phyloP scores from a whole-genome alignment of 352 stramenopile species.

The Phytophthora tubulina region DNA sequence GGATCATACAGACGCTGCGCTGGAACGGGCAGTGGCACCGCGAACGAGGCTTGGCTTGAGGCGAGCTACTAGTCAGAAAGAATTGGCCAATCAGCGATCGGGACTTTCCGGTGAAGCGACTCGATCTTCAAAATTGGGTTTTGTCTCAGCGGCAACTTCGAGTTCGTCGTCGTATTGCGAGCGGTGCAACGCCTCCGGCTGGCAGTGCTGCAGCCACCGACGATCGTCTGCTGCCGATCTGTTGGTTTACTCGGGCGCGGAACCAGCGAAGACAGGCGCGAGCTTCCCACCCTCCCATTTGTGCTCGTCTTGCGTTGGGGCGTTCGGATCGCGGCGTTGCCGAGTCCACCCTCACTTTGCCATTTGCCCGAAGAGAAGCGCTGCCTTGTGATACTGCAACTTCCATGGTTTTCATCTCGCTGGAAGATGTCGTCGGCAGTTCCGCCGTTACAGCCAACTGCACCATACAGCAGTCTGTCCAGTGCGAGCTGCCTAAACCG shows the following conservation, averaged over 20 bases:
- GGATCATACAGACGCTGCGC: slow-evolving; percentile 31
- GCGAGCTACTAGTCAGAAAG: slow-evolving; percentile 30
- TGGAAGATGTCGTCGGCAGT: slow-evolving; percentile 65
- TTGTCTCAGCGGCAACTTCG: slow-evolving; percentile 38
- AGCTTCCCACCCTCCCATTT: too few species aligned
- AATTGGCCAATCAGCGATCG: slow-evolving; percentile 21
- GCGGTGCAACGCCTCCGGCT: slow-evolving; percentile 25
- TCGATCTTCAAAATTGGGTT: slow-evolving; percentile 23
- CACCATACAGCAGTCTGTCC: slow-evolving; percentile 26
- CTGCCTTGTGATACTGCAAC: slow-evolving; percentile 8
- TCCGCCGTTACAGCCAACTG: slow-evolving; percentile 8
- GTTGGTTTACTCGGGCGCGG: slow-evolving; percentile 7
- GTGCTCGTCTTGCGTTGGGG: slow-evolving; percentile 4
- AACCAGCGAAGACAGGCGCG: neutral
- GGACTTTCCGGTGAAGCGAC: slow-evolving; percentile 6
- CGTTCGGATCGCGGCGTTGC: slow-evolving; percentile 25
- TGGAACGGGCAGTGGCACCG: slow-evolving; percentile 25
- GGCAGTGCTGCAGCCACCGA: slow-evolving; percentile 24
- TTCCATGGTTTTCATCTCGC: slow-evolving; percentile 83
- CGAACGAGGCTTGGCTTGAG: slow-evolving; percentile 14
- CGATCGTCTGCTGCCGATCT: slow-evolving; percentile 21
- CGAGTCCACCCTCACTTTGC: slow-evolving; percentile 27
- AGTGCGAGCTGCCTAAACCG: slow-evolving; percentile 22
- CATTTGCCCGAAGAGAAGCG: slow-evolving; percentile 15
- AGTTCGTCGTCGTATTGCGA: slow-evolving; percentile 39